A percentile compares a stretch with the other conserved stretches of the same genome.
These are phyloP conservation scores for Escovopsis sp. DNA, from an alignment of 2,329 filamentous ascomycete genomes.

Conservation along the genomic window DNA sequence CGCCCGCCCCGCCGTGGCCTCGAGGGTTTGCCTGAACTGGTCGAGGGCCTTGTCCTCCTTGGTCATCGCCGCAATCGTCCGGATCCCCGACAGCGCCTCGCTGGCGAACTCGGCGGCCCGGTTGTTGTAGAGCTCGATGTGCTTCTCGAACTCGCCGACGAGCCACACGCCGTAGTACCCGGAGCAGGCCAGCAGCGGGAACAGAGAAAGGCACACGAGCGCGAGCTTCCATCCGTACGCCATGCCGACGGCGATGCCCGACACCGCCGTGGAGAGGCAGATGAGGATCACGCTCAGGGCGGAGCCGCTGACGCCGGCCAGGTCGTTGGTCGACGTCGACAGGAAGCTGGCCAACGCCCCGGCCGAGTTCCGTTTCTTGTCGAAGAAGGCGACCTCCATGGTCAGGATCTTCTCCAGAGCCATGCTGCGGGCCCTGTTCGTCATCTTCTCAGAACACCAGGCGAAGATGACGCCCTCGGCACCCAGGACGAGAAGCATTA, in stretches of 20 bases:
- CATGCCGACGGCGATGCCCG: conserved; percentile 14
- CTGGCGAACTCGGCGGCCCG: conserved; percentile 5
- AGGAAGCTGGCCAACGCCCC: conserved; percentile 20
- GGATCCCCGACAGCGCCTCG: conserved; percentile 6
- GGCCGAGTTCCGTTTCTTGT: conserved; percentile 17
- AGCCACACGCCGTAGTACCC: conserved; percentile 23
- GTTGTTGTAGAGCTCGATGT: background rate
- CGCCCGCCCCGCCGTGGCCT: background rate
- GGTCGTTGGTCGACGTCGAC: conserved; percentile 21
- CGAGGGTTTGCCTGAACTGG: background rate
- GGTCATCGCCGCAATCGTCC: conserved; percentile 8
- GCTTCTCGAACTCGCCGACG: conserved; percentile 9
- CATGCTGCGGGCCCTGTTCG: conserved; percentile 56
- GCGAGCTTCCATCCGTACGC: conserved; percentile 29
- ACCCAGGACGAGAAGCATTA: conserved; percentile 19
- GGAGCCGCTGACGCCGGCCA: conserved; percentile 30
- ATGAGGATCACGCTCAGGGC: conserved; percentile 17
- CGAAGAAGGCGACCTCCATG: conserved; percentile 29
- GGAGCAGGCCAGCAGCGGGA: conserved; percentile 24
- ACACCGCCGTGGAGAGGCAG: conserved; percentile 4
- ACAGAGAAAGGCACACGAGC: conserved; percentile 26
- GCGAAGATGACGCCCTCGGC: conserved; percentile 46
- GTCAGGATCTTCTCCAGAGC: conserved; percentile 15
- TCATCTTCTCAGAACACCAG: conserved; percentile 60
- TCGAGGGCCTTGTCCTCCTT: background rate